A percentile compares a stretch with the other conserved stretches of the same genome.
phyloP scores from a whole-genome alignment of 345 rosid genomes.

The Dovyalis caffra region DNA sequence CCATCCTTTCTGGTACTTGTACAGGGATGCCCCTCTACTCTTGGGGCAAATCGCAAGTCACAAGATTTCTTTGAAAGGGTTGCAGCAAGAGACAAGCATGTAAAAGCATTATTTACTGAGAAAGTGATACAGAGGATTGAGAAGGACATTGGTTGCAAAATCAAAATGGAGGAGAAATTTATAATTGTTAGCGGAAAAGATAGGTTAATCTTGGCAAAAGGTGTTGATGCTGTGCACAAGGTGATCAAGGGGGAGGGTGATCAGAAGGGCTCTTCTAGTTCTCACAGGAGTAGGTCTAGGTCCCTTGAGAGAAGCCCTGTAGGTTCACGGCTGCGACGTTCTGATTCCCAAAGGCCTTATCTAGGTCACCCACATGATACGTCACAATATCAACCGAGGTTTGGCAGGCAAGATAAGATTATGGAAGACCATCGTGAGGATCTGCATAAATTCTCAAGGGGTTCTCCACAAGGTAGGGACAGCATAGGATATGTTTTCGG shows the following conservation, averaged over 20 bases:
- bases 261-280: conserved; percentile 57
- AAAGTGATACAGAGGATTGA: conserved; percentile 78
- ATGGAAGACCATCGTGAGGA: conserved; percentile 70
- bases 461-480: conserved; percentile 99
- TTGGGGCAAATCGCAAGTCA: conserved; percentile 88
- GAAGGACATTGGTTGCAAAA: conserved; percentile 79
- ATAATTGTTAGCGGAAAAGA: conserved; percentile 93
- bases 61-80: conserved; percentile 95
- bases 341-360: conserved; percentile 62
- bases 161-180: conserved; percentile 92
- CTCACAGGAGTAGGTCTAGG: conserved; percentile 80
- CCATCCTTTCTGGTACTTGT: conserved; percentile 14
- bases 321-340: conserved; percentile 60
- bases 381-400: conserved; percentile 62
- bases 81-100: conserved; percentile 79
- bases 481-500: conserved; percentile 68
- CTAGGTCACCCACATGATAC: conserved; percentile 51
- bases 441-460: conserved; percentile 62
- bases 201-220: conserved; percentile 81
- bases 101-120: conserved; percentile 73
- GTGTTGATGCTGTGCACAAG: conserved; percentile 95
- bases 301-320: conserved; percentile 68
- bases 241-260: conserved; percentile 71
- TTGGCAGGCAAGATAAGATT: conserved; percentile 71
- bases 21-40: conserved; percentile 97